phyloP scores from a whole-genome alignment of 768 basidiomycete species.

The Tulasnella calospora region DNA sequence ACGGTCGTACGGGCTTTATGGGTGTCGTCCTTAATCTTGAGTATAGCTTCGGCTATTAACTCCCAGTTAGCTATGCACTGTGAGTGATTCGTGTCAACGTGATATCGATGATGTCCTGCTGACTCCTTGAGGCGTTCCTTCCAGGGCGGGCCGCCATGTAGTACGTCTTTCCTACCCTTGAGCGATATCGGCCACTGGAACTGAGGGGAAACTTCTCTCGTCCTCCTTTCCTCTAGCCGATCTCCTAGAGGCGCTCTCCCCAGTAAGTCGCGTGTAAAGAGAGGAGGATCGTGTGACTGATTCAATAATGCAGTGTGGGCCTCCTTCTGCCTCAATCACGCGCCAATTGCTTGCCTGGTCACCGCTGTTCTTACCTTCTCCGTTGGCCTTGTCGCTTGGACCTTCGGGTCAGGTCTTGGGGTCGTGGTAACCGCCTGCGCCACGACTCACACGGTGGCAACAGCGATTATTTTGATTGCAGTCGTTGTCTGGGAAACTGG shows the following conservation, averaged over 20 bases:
- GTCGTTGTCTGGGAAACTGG: neutral
- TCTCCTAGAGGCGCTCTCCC: conserved; percentile 22
- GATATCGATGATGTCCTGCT: neutral
- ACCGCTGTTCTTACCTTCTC: conserved; percentile 25
- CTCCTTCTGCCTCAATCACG: conserved; percentile 21
- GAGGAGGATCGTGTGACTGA: neutral
- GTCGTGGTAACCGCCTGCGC: neutral
- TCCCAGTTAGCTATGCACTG: conserved; percentile 28
- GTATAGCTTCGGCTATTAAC: conserved; percentile 28
- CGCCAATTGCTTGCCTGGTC: conserved; percentile 25
- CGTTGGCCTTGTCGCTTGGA: conserved; percentile 21
- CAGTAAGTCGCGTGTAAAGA: neutral
- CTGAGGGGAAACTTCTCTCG: neutral
- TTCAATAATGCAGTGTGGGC: conserved; percentile 9
- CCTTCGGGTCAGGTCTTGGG: conserved; percentile 5
- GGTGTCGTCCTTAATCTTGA: conserved; percentile 27
- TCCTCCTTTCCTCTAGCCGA: neutral
- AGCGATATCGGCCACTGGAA: too few relatives aligned
- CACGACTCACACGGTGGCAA: neutral
- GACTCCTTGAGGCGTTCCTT: too few relatives aligned
- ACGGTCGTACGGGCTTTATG: conserved; percentile 24
- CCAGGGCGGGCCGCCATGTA: conserved; percentile 26
- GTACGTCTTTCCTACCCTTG: neutral
- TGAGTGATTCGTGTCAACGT: neutral
- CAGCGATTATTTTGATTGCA: neutral